These are phyloP conservation scores for Calocybe gambosa DNA, from an alignment of 1,284 basidiomycete species.

Conservation along the genomic window DNA sequence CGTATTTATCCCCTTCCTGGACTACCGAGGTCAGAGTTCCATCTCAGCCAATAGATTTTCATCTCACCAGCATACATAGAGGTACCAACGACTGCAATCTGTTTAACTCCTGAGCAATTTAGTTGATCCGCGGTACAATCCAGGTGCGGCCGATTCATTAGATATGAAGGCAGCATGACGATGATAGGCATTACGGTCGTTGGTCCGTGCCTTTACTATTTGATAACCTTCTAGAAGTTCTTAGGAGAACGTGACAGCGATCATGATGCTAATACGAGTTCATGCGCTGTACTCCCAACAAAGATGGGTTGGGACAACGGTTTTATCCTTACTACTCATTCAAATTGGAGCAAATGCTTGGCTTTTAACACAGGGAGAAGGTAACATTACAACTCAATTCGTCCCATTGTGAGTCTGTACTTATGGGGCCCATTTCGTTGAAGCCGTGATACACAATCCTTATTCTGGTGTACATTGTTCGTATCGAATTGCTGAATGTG, in stretches of 20 bases:
- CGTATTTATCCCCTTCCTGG: conserved; percentile 31
- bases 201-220: conserved; percentile 23
- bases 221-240: background rate
- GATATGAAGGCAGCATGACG: conserved; percentile 48
- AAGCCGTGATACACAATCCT: conserved; percentile 25
- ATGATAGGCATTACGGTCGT: conserved; percentile 44
- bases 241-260: conserved; percentile 16
- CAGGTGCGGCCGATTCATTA: conserved; percentile 43
- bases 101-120: background rate
- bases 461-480: background rate
- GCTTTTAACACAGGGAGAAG: conserved; percentile 37
- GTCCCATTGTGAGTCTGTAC: background rate
- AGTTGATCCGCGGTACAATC: background rate
- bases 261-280: conserved; percentile 55
- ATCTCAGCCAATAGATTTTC: no score
- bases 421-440: background rate
- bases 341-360: conserved; percentile 42
- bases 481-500: background rate
- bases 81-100: no score
- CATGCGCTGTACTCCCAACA: conserved; percentile 39
- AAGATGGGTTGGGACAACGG: conserved; percentile 27
- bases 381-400: conserved; percentile 20
- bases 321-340: conserved; percentile 31
- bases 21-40: conserved; percentile 24
- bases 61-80: background rate